phyloP scores from a whole-genome alignment of 352 stramenopile species.

The Phytophthora citrophthora region DNA sequence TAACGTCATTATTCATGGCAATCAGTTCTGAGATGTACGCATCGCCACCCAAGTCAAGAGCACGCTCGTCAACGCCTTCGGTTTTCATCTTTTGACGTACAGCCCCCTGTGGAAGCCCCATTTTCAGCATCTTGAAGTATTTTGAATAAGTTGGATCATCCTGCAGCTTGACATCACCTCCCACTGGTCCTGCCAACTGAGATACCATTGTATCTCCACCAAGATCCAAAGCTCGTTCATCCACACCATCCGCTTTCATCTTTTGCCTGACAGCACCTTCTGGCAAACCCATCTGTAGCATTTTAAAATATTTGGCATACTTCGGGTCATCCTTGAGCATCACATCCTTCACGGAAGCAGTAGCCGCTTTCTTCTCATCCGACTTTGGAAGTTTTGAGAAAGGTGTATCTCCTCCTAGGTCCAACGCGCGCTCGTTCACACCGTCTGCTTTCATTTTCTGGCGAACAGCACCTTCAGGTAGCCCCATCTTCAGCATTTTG shows the following conservation, averaged over 20 bases:
- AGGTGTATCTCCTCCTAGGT: conserved; percentile 34
- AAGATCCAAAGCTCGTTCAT: conserved; percentile 46
- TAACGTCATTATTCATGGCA: conserved; percentile 33
- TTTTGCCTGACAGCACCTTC: conserved; percentile 88
- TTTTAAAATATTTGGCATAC: conserved; percentile 93
- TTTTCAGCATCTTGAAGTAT: conserved; percentile 95
- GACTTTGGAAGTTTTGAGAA: conserved; percentile 18
- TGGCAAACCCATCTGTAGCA: conserved; percentile 92
- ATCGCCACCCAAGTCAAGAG: conserved; percentile 66
- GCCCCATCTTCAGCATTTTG: conserved; percentile 94
- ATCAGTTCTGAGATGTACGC: conserved; percentile 47
- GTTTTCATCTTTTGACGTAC: conserved; percentile 87
- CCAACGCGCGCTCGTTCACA: conserved; percentile 46
- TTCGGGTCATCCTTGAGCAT: conserved; percentile 67
- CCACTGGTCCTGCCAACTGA: conserved; percentile 12
- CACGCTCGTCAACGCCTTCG: conserved; percentile 53
- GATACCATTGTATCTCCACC: conserved; percentile 45
- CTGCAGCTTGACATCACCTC: conserved; percentile 25
- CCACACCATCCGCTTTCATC: conserved; percentile 61
- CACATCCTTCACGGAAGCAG: conserved; percentile 9
- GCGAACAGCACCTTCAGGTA: conserved; percentile 84
- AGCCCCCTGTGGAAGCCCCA: conserved; percentile 84
- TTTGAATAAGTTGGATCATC: conserved; percentile 66
- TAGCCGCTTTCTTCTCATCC: conserved; percentile 4
- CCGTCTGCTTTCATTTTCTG: conserved; percentile 86